Base-by-base conservation (phyloP, 352 stramenopile species). In the Phytopythium oedochilum region DNA sequence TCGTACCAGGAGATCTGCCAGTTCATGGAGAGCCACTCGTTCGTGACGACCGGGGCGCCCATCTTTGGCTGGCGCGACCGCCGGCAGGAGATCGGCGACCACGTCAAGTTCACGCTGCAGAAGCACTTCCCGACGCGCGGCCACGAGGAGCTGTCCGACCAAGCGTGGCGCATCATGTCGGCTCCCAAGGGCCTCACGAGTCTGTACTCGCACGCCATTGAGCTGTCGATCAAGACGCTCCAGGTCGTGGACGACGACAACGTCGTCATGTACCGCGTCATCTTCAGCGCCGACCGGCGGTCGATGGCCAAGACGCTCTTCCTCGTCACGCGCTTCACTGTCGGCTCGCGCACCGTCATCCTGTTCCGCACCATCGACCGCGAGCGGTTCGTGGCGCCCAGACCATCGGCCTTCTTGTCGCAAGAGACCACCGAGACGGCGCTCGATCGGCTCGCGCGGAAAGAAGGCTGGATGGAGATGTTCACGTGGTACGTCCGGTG, bases 211-310 rank as follows among this genome's bases (percentile, higher is more conserved):
- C 59, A 74, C 2, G 61, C 62, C 28, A 72, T 86, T 52, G 61
- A 66, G 28, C 44, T 84, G n/a, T 68, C 53, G 3, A 59, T 79
- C 42, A 71, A 81, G 52, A 49, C 57, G 20, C 31, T 73, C 23
- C 73, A 87, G 57, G 53, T 70, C 38, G 66, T 89, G 1, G 73
- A 89, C 61, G 75, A 82, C 11, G 64, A 84, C 57, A 89, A 83
- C 53, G 63, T 89, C 17, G 63, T 87, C 44, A 70, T 71, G 50
- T 75, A 78, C 53, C 73, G 75, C 39, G 60, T 76, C 29, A 81
- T 86, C 36, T 64, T 53, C 14, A 69, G 48, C 26, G 38, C 64
- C 0, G 47, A 58, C 23, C 60, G 57, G 10, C 62, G 44, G n/a
- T 44, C 38, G 2, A 35, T 65, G 3, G 73, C 68, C 45, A 75